A percentile compares a stretch with the other conserved stretches of the same genome.
Evolutionary conservation across 495 filamentous ascomycete species (phyloP).

Genomic region (Penicillium desertorum): DNA sequence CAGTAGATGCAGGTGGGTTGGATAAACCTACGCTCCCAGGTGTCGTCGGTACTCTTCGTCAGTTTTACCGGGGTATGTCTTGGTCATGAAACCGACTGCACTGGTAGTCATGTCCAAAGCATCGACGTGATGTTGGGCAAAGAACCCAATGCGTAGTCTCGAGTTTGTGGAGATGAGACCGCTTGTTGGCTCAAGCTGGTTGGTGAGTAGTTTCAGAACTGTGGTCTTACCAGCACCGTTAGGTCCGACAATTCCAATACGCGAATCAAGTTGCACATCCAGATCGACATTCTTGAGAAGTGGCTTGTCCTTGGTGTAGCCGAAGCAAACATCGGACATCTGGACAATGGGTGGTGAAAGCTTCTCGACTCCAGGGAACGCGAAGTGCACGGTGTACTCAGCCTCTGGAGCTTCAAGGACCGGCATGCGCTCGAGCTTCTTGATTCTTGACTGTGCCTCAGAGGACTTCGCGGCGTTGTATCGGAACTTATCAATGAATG

Average conservation of each 20-base stretch:
- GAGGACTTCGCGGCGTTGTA: slow-evolving; percentile 99
- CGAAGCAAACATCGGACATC: slow-evolving; percentile 90
- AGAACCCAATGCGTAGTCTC: slow-evolving; percentile 88
- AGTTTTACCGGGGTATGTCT: slow-evolving; percentile 81
- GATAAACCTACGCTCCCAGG: slow-evolving; percentile 66
- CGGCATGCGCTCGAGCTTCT: slow-evolving; percentile 97
- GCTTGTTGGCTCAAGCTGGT: slow-evolving; percentile 71
- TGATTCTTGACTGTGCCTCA: slow-evolving; percentile 96
- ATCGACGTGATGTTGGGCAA: slow-evolving; percentile 98
- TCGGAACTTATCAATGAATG: slow-evolving; percentile 99
- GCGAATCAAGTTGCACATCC: slow-evolving; percentile 95
- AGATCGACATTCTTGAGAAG: slow-evolving; percentile 86
- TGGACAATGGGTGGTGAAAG: slow-evolving; percentile 96
- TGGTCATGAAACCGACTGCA: slow-evolving; percentile 93
- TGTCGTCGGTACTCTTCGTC: slow-evolving; percentile 98
- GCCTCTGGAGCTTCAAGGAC: slow-evolving; percentile 85
- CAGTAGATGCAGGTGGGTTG: neutral
- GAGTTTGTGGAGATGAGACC: slow-evolving; percentile 86
- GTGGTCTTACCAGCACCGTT: slow-evolving; percentile 99
- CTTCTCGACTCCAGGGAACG: slow-evolving; percentile 97
- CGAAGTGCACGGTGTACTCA: slow-evolving; percentile 96
- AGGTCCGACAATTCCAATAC: slow-evolving; percentile 96
- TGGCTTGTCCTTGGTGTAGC: slow-evolving; percentile 76
- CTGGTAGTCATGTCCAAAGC: slow-evolving; percentile 85
- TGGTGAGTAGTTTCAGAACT: slow-evolving; percentile 89